Conservation (phyloP, 139 green algal genomes). For the Volvox africanus region DNA sequence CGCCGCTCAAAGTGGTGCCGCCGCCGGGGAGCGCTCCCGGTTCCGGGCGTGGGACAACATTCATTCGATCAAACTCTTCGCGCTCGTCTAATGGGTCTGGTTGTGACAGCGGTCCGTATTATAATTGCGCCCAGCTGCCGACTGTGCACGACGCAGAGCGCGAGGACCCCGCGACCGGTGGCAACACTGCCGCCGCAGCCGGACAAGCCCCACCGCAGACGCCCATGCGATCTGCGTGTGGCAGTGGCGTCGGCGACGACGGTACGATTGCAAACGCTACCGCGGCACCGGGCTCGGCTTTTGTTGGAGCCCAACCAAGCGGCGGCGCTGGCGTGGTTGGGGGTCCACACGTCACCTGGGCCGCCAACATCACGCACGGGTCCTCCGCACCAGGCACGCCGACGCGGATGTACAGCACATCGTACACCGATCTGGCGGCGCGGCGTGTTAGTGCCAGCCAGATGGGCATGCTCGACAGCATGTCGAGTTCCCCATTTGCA, state of each 20-base stretch:
- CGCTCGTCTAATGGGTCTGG: slow-evolving; percentile 41
- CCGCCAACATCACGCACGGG: background rate
- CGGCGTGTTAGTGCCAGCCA: slow-evolving; percentile 15
- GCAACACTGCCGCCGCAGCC: background rate
- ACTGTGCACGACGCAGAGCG: background rate
- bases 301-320: background rate
- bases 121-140: background rate
- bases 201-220: background rate
- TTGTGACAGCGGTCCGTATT: background rate
- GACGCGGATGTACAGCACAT: background rate
- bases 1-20: slow-evolving; percentile 32
- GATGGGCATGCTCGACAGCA: background rate
- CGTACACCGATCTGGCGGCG: background rate
- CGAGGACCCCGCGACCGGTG: background rate
- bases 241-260: background rate
- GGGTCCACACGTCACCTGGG: slow-evolving; percentile 22
- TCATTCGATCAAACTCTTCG: slow-evolving; percentile 32
- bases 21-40: background rate
- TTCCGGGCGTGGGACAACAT: background rate
- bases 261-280: background rate
- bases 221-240: background rate
- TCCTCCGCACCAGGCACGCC: slow-evolving; percentile 16
- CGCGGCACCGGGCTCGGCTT: background rate
- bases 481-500: slow-evolving; percentile 20
- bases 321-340: background rate